Evolutionary conservation across 2,329 filamentous ascomycete genomes (phyloP).

Genomic region (Sporothrix euskadiensis): DNA sequence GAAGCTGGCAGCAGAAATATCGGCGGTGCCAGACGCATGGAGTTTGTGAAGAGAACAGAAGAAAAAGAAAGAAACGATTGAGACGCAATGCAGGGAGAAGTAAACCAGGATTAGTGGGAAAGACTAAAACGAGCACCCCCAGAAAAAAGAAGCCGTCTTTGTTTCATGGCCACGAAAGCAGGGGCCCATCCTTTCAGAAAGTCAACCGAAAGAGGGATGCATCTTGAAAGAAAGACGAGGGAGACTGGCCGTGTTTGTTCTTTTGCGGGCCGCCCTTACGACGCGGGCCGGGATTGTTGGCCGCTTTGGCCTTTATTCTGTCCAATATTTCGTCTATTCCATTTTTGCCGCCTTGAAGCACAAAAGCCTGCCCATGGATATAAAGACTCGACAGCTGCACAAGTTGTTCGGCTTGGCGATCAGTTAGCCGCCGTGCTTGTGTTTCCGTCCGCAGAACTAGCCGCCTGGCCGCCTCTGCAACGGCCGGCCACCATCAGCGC

Average conservation of each 20-base stretch:
- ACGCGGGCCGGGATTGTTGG: background rate
- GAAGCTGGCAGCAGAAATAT: background rate
- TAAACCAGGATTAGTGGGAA: background rate
- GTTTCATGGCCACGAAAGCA: constrained; percentile 15
- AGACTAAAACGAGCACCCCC: background rate
- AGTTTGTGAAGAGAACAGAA: background rate
- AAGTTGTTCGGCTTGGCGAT: background rate
- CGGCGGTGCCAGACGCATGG: background rate
- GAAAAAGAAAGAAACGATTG: background rate
- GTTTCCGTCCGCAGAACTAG: background rate
- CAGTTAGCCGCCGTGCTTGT: constrained; percentile 17
- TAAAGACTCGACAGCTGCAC: background rate
- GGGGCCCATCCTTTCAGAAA: background rate
- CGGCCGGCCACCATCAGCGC: background rate
- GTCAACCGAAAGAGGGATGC: background rate
- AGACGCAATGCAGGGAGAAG: background rate
- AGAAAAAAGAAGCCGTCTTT: background rate
- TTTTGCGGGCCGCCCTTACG: constrained; percentile 1
- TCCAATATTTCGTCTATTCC: background rate
- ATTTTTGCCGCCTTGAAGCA: background rate
- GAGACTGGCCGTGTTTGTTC: background rate
- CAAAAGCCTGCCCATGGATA: background rate
- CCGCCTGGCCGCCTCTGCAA: constrained; percentile 6
- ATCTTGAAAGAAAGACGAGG: background rate
- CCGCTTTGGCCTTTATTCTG: background rate